phyloP scores from a whole-genome alignment of 1,139 yeast genomes.

The Wickerhamiella pararugosa region DNA sequence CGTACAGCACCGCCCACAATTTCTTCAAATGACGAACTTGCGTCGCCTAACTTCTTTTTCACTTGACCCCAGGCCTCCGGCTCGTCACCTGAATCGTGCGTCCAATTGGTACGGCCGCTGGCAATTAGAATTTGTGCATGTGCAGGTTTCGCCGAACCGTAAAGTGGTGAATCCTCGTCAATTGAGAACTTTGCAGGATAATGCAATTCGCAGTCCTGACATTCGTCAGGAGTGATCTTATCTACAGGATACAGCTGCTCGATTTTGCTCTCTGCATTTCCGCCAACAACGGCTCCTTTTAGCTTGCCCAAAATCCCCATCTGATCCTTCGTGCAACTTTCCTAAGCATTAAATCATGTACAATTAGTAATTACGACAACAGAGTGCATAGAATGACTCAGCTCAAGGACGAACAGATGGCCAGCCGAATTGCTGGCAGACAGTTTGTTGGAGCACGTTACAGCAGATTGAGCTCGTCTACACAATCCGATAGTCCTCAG shows the following conservation, averaged over 20 bases:
- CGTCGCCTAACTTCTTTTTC: conserved; percentile 30
- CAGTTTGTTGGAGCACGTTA: no score
- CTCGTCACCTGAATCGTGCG: conserved; percentile 50
- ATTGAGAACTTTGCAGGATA: conserved; percentile 47
- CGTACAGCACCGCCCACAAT: conserved; percentile 19
- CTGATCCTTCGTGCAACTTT: no score
- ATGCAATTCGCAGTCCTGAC: conserved; percentile 16
- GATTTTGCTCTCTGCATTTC: no score
- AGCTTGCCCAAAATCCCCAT: background rate
- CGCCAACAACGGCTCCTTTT: background rate
- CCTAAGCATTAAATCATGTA: no score
- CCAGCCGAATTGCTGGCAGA: no score
- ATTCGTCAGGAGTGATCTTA: conserved; percentile 10
- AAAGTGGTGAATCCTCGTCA: conserved; percentile 40
- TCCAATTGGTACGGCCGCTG: conserved; percentile 79
- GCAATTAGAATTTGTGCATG: conserved; percentile 63
- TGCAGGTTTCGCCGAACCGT: conserved; percentile 56
- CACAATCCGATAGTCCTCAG: no score
- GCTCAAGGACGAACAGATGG: no score
- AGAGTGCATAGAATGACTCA: no score
- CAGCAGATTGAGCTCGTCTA: no score
- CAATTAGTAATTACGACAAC: no score
- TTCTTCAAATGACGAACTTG: conserved; percentile 8
- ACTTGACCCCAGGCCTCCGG: conserved; percentile 29
- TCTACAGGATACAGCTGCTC: no score